phyloP scores from a whole-genome alignment of 2,329 filamentous ascomycete species.

The Paecilomyces formosus region DNA sequence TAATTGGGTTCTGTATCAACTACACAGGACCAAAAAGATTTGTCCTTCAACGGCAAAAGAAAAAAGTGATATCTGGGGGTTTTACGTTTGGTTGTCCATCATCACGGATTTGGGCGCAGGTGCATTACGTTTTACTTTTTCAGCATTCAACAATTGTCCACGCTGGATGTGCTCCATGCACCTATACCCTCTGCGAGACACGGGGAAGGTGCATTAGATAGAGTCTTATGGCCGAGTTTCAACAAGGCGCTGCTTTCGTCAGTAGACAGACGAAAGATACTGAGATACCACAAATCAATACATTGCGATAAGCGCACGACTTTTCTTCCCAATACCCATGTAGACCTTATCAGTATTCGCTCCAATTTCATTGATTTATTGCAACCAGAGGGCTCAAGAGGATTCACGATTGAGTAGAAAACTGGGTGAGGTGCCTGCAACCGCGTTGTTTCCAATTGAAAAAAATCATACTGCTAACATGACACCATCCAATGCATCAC shows the following conservation, averaged over 20 bases:
- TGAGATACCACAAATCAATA: neutral
- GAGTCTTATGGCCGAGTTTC: neutral
- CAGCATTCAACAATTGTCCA: slow-evolving; percentile 67
- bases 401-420: neutral
- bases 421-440: neutral
- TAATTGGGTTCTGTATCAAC: slow-evolving; percentile 30
- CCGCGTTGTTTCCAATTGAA: neutral
- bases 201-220: neutral
- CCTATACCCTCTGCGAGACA: neutral
- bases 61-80: slow-evolving; percentile 30
- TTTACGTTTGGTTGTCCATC: slow-evolving; percentile 13
- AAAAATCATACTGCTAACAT: neutral
- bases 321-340: neutral
- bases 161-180: slow-evolving; percentile 75
- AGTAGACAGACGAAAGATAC: neutral
- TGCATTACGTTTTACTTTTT: neutral
- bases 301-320: neutral
- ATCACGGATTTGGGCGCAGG: neutral
- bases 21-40: slow-evolving; percentile 40
- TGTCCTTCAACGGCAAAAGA: slow-evolving; percentile 56
- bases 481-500: neutral
- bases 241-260: neutral
- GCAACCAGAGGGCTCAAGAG: too few relatives aligned
- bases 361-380: too few relatives aligned
- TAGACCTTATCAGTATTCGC: neutral